Base-by-base conservation (phyloP, 163 green algal species). In the Volvox carteri region DNA sequence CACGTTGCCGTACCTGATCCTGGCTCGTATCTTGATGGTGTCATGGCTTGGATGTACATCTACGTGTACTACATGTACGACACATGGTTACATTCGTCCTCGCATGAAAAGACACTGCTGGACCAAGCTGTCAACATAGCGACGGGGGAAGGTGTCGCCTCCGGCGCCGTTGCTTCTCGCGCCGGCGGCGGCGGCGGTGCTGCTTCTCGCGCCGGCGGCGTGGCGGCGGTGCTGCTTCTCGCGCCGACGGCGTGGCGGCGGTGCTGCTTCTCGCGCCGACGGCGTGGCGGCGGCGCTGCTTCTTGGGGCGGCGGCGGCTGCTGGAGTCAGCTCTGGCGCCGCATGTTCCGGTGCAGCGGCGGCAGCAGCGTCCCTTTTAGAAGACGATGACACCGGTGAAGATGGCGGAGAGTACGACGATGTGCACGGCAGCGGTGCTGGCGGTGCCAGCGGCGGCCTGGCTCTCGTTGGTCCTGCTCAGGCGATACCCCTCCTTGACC, bases 401-500 rank as follows among this genome's bases (percentile, higher is more conserved):
- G 39, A 65, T 28, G 73, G 25, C 2, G 68, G 28, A 37, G 37
- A 44, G 42, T n/a, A 65, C 44, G 46, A 60, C 73, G 42, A 41
- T 8, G 28, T 46, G 9, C 44, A 11, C 5, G 73, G 44, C 73
- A 28, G 39, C 46, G 19, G 77, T 42, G 37, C 4, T 35, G 77
- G 50, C 54, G 52, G 33, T 37, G 77, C 16, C 18, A 35, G 73
- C n/a, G 79, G 79, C 44, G 41, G 44, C 60, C 1, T 62, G 44
- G 46, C 9, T 4, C 81, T 88, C 41, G 25, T 4, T 2, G 67
- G 80, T 2, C 81, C 81, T 0, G 67, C 9, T 33, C 65, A 88
- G 67, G 81, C 81, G 1, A 73, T 88, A 14, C 48, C 67, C 0
- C 67, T 88, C 42, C 81, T 88, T 21, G 81, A 88, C 35, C 81